phyloP scores from a whole-genome alignment of 2,329 filamentous ascomycete genomes.

The Plectosphaerella plurivora region DNA sequence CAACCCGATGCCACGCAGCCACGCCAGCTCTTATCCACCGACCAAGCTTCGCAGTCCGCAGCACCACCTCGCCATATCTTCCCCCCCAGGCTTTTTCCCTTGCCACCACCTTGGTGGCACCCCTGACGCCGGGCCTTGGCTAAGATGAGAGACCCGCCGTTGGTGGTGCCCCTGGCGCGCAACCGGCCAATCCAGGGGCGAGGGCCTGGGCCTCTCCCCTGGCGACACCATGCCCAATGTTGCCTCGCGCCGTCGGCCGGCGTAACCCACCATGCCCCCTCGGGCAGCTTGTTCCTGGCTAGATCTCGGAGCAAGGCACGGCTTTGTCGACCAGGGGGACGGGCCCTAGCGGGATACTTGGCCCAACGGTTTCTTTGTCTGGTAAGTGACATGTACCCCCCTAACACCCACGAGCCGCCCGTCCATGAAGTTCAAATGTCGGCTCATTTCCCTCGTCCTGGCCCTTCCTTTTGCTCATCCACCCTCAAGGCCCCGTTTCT shows the following conservation, averaged over 20 bases:
- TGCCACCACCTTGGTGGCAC: background rate
- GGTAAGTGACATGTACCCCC: no score
- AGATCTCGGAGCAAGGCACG: background rate
- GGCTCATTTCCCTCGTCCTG: conserved; percentile 7
- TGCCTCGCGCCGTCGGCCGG: background rate
- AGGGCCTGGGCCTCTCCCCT: conserved; percentile 3
- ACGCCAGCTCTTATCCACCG: background rate
- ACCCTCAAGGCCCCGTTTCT: background rate
- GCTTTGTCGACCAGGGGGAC: background rate
- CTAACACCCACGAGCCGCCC: conserved; percentile 3
- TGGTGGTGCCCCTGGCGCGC: background rate
- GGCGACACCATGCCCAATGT: conserved; percentile 2
- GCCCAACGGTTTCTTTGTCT: no score
- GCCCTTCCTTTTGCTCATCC: background rate
- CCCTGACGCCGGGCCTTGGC: background rate
- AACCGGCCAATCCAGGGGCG: conserved; percentile 1
- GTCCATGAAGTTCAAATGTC: conserved; percentile 8
- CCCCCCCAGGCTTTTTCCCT: background rate
- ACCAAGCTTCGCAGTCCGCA: background rate
- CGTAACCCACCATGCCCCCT: background rate
- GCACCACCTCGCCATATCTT: background rate
- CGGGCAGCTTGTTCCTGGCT: conserved; percentile 2
- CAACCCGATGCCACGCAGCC: background rate
- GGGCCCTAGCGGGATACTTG: no score
- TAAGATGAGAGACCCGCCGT: conserved; percentile 2